Conservation (phyloP, 371 early-diverging fungal species). For the Actinomortierella ambigua region DNA sequence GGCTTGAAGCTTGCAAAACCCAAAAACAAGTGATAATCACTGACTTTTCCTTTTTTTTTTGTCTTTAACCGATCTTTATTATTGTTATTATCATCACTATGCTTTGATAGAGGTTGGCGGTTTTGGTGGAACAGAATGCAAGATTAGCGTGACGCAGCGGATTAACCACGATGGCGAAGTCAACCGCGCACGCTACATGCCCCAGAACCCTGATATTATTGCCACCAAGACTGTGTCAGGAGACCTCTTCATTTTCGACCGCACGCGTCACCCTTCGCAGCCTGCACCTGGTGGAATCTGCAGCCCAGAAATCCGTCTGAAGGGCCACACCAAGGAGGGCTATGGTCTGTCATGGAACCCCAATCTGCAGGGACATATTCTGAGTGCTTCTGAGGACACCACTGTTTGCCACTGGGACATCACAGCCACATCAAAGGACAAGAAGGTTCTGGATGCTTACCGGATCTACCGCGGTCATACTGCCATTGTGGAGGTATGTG, state of each 20-base stretch:
- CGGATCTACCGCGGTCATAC: slow-evolving; percentile 83
- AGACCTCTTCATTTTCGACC: slow-evolving; percentile 95
- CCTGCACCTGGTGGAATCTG: slow-evolving; percentile 78
- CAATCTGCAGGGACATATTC: slow-evolving; percentile 63
- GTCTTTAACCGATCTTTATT: neutral
- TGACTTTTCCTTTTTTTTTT: neutral
- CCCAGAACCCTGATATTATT: slow-evolving; percentile 90
- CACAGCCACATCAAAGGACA: slow-evolving; percentile 66
- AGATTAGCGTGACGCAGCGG: slow-evolving; percentile 84
- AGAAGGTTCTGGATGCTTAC: slow-evolving; percentile 72
- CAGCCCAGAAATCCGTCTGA: slow-evolving; percentile 85
- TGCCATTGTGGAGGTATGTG: slow-evolving; percentile 84
- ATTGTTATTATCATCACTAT: neutral
- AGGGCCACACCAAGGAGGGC: slow-evolving; percentile 95
- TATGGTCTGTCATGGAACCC: slow-evolving; percentile 84
- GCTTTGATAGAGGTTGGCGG: slow-evolving; percentile 74
- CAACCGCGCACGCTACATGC: slow-evolving; percentile 95
- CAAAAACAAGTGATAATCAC: neutral
- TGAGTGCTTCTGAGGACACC: slow-evolving; percentile 90
- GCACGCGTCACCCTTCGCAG: slow-evolving; percentile 88
- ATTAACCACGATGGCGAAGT: slow-evolving; percentile 96
- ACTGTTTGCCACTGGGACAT: slow-evolving; percentile 91
- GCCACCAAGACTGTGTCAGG: slow-evolving; percentile 93
- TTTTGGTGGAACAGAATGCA: slow-evolving; percentile 76
- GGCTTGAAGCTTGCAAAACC: neutral